Base-by-base conservation (phyloP, 306 rosid genomes). In the Corylus americana region DNA sequence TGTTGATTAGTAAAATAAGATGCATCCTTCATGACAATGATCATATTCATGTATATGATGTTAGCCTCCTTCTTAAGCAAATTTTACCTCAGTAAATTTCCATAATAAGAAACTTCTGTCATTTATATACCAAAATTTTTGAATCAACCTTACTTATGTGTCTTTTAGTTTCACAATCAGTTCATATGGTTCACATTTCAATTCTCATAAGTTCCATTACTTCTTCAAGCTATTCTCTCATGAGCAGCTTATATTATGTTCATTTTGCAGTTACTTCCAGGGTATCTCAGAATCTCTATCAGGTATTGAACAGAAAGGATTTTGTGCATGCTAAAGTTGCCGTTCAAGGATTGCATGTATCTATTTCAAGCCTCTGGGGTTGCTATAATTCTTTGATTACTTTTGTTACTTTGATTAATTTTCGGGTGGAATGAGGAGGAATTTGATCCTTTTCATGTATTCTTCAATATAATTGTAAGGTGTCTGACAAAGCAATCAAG, bases 231-330 rank as follows among this genome's bases (percentile, higher is more conserved):
- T 14, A 16, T 68, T 18, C 13, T 67, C 58, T 48, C 22, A 25
- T 70, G 64, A n/a, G 76, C 18, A 1, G 20, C 83, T 71, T 72
- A 76, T 47, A 7, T 67, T 54, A 10, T 71, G 71, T 67, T 78
- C 0, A 4, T 79, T 75, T 58, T 71, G 85, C 95, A 94, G 98
- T 75, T 91, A 87, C 88, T 89, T 86, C 80, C 86, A 78, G 20
- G 97, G 97, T 70, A 92, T 94, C 6, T 86, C 97, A 25, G 95
- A 92, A 78, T 76, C 93, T 9, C 85, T 83, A 75, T 91, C 98
- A 50, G 98, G 87, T 71, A 70, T 77, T 48, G 97, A 94, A 45
- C 92, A 85, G 79, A 74, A 89, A 84, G 88, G 91, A 77, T 84
- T 90, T 22, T 92, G 98, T 81, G 92, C 94, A 55, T 94, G 98